Conservation (phyloP, 73 alveolate species). For the Paramecium sonneborni region DNA sequence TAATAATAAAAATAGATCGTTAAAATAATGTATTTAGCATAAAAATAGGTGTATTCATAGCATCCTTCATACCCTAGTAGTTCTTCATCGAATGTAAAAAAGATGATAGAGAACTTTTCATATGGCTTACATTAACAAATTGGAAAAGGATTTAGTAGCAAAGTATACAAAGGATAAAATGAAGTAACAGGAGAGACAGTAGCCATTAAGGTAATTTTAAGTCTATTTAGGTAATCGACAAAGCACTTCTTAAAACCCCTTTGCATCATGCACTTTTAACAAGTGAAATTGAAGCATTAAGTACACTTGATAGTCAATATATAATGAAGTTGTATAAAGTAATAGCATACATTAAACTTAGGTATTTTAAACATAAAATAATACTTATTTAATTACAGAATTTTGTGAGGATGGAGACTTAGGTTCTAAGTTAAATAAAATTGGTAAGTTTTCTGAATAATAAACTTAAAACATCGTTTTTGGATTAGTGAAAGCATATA, state of each 20-base stretch:
- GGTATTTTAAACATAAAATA: constrained; percentile 54
- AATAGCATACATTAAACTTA: background rate
- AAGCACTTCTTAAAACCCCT: constrained; percentile 25
- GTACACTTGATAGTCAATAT: background rate
- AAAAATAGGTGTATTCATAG: background rate
- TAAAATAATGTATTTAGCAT: background rate
- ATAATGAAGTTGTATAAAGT: constrained; percentile 10
- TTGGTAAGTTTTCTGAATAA: constrained; percentile 53
- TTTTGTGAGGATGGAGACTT: constrained; percentile 65
- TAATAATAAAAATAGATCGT: constrained; percentile 31
- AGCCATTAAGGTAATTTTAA: constrained; percentile 48
- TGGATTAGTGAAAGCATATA: constrained; percentile 40
- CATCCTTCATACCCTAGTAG: background rate
- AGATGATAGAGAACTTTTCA: constrained; percentile 54
- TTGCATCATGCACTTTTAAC: background rate
- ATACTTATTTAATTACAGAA: constrained; percentile 57
- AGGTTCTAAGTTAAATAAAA: background rate
- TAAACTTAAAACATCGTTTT: constrained; percentile 2
- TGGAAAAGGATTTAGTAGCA: constrained; percentile 58
- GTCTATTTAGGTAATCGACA: constrained; percentile 51
- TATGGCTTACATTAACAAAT: constrained; percentile 36
- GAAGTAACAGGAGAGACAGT: constrained; percentile 60
- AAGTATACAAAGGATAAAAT: constrained; percentile 56
- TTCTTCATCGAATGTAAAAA: background rate
- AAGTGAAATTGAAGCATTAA: constrained; percentile 17